phyloP scores from a whole-genome alignment of 192 early-diverging fungal genomes.

The Backusella parvicylindrica region DNA sequence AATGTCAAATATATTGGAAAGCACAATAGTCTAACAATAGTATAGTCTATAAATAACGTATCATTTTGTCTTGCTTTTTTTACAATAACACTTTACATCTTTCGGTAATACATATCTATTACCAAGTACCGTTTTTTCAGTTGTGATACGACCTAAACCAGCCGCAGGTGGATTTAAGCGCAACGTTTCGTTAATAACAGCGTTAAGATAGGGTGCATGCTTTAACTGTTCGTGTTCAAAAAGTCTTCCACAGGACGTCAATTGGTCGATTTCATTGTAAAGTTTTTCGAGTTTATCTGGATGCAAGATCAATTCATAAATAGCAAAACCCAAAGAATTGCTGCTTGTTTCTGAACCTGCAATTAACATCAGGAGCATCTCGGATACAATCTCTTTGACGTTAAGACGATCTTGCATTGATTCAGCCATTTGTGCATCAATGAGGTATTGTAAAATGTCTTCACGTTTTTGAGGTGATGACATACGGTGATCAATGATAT shows the following conservation, averaged over 20 bases:
- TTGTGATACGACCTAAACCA: slow-evolving; percentile 36
- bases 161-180: slow-evolving; percentile 39
- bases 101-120: slow-evolving; percentile 41
- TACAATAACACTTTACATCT: slow-evolving; percentile 1
- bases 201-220: slow-evolving; percentile 44
- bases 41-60: too few species aligned
- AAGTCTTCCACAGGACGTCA: not conserved
- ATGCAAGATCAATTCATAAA: slow-evolving; percentile 21
- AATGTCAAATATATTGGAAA: not conserved
- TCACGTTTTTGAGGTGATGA: slow-evolving; percentile 2
- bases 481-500: slow-evolving; percentile 12
- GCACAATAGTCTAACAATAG: not conserved
- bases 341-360: slow-evolving; percentile 33
- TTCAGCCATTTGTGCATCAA: slow-evolving; percentile 39
- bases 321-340: slow-evolving; percentile 27
- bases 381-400: slow-evolving; percentile 35
- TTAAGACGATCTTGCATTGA: slow-evolving; percentile 32
- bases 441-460: slow-evolving; percentile 46
- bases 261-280: slow-evolving; percentile 19
- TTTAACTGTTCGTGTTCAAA: slow-evolving; percentile 34
- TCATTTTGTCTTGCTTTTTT: not conserved
- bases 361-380: slow-evolving; percentile 36
- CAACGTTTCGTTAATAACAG: slow-evolving; percentile 53
- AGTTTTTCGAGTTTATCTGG: slow-evolving; percentile 9
- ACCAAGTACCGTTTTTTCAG: slow-evolving; percentile 36